Evolutionary conservation across 2,329 filamentous ascomycete species (phyloP), one percentile per base, ranked within the genome.

Genomic region (Xylaria arbuscula): DNA sequence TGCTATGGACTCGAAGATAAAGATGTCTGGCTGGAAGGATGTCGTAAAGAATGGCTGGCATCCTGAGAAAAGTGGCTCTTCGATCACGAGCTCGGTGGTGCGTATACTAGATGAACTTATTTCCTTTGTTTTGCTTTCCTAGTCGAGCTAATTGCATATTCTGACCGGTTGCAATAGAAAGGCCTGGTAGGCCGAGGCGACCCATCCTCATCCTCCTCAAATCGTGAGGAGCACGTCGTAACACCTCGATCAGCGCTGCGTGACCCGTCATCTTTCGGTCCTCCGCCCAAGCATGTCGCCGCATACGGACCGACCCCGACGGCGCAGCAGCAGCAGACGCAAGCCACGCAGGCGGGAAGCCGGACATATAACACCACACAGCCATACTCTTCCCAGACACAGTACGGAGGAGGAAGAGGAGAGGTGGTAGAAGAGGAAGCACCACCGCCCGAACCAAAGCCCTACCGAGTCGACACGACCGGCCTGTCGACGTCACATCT

Each of bases 251-350:
- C 89, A 9, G 85, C 88, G 3, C 85, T 97, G 36, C 90, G 89
- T 77, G 93, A 97, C 77, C 94, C 93, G 0, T 79, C 88, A 0
- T 87, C 89, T 17, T 97, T 97, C 77, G 93, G 88, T 1, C 93
- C 93, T 28, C 94, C 94, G 32, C 94, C 94, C 0, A 94, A 88
- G 74, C 91, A 87, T 69, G 79, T 77, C 13, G 76, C 70, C 24
- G 54, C 58, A n/a, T 53, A 64, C 28, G 62, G 60, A 6, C 62
- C 57, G 45, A 48, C 58, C 19, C 7, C 42, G 42, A 34, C 70
- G 9, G 13, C 64, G 40, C 40, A 45, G 40, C 40, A 47, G 45
- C 45, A 47, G 42, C 57, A 73, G 55, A 53, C 42, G 28, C 45
- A 59, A n/a, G 19, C 59, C 10, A 34, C 57, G 8, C 50, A 62